Evolutionary conservation across 805 yeast genomes (phyloP).

Genomic region (Dipodascus albidus): DNA sequence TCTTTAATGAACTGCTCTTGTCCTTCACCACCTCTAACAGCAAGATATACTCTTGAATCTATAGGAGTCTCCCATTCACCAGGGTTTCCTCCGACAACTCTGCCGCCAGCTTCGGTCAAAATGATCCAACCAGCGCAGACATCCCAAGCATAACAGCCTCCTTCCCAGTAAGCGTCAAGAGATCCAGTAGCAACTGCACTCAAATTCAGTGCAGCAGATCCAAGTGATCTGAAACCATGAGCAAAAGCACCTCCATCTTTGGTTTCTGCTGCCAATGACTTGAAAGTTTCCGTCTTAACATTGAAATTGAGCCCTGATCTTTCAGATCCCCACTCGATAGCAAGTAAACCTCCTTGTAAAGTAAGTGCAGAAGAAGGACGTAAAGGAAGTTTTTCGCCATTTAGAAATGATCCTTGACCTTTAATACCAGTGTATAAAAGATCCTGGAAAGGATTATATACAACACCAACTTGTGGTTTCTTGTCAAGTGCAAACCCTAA

Average conservation of each 20-base stretch:
- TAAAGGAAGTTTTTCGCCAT: constrained; percentile 32
- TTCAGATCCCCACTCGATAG: constrained; percentile 52
- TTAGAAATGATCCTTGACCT: constrained; percentile 45
- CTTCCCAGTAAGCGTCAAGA: constrained; percentile 57
- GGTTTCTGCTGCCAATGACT: constrained; percentile 29
- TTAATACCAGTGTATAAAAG: constrained; percentile 42
- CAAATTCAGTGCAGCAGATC: constrained; percentile 55
- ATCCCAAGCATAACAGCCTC: constrained; percentile 62
- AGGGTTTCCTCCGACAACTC: constrained; percentile 41
- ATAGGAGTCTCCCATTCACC: constrained; percentile 38
- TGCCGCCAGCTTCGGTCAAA: constrained; percentile 47
- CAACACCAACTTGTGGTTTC: constrained; percentile 48
- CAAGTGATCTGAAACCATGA: constrained; percentile 51
- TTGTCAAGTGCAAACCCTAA: constrained; percentile 41
- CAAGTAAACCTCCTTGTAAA: constrained; percentile 42
- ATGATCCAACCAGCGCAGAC: constrained; percentile 61
- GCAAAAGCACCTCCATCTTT: constrained; percentile 42
- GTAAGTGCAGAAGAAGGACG: constrained; percentile 28
- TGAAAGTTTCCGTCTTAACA: constrained; percentile 38
- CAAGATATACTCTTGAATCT: constrained; percentile 42
- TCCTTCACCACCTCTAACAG: constrained; percentile 42
- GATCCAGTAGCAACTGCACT: constrained; percentile 48
- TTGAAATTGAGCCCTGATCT: constrained; percentile 41
- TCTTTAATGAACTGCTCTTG: constrained; percentile 36
- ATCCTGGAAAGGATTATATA: constrained; percentile 49